phyloP scores from a whole-genome alignment of 768 basidiomycete genomes.

The Austroboletus festivus region DNA sequence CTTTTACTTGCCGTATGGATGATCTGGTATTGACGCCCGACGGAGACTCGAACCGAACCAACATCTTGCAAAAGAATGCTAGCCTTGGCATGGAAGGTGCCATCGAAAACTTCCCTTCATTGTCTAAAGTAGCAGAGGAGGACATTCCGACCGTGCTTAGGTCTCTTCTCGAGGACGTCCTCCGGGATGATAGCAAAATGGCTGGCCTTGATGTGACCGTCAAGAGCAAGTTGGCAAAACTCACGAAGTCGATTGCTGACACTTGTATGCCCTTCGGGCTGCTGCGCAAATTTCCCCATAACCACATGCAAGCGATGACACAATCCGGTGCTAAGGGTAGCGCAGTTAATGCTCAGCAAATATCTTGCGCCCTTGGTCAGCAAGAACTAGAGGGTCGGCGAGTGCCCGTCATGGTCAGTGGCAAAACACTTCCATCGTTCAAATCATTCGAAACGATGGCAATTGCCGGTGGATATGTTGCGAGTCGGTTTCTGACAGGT shows the following conservation, averaged over 20 bases:
- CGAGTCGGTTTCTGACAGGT: conserved; percentile 97
- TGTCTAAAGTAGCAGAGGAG: conserved; percentile 45
- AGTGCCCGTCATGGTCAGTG: conserved; percentile 98
- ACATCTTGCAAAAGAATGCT: conserved; percentile 63
- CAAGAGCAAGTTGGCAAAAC: conserved; percentile 78
- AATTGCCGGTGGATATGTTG: conserved; percentile 96
- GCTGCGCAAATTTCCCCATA: conserved; percentile 91
- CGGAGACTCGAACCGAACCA: conserved; percentile 67
- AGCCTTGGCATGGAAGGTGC: conserved; percentile 84
- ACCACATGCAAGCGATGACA: conserved; percentile 99
- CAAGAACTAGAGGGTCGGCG: conserved; percentile 98
- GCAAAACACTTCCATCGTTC: conserved; percentile 97
- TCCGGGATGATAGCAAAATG: conserved; percentile 96
- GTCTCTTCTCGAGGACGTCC: conserved; percentile 80
- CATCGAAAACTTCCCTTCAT: conserved; percentile 85
- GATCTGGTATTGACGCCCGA: conserved; percentile 86
- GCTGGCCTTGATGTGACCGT: conserved; percentile 93
- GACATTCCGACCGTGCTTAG: conserved; percentile 59
- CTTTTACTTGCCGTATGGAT: conserved; percentile 98
- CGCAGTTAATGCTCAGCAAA: conserved; percentile 95
- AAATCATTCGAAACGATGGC: conserved; percentile 96
- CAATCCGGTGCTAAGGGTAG: conserved; percentile 97
- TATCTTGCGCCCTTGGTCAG: conserved; percentile 96
- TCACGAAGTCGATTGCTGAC: conserved; percentile 89
- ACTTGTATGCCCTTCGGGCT: conserved; percentile 83